Percentiles rank a stretch among this genome's conserved stretches.
These are phyloP conservation scores for Podila clonocystis DNA, from an alignment of 192 early-diverging fungal genomes.

Conservation along the genomic window DNA sequence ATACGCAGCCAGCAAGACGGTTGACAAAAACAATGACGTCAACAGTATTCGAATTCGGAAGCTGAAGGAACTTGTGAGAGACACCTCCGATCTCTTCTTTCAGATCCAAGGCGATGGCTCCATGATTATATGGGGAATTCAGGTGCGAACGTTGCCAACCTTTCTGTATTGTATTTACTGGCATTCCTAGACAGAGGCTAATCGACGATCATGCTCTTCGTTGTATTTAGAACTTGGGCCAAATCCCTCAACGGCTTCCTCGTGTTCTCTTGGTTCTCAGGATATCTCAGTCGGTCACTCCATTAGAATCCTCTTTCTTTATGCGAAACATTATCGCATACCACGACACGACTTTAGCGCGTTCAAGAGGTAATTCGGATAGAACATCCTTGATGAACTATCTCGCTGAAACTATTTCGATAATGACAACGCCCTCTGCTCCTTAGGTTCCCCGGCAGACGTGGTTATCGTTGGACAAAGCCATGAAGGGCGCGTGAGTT, in stretches of 20 bases:
- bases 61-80: conserved; percentile 68
- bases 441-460: conserved; percentile 61
- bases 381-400: background rate
- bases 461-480: conserved; percentile 68
- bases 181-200: too few relatives aligned
- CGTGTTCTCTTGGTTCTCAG: conserved; percentile 74
- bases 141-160: conserved; percentile 54
- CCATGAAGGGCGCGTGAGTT: conserved; percentile 68
- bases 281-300: conserved; percentile 61
- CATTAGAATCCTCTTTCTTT: conserved; percentile 69
- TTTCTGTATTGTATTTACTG: background rate
- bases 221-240: conserved; percentile 64
- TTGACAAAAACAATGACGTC: conserved; percentile 46
- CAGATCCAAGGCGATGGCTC: conserved; percentile 76
- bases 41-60: conserved; percentile 55
- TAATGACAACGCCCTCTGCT: background rate
- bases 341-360: conserved; percentile 51
- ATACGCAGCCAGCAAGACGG: conserved; percentile 36
- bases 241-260: conserved; percentile 69
- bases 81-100: conserved; percentile 83
- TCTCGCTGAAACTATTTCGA: background rate
- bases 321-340: conserved; percentile 56
- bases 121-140: conserved; percentile 82
- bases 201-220: too few relatives aligned
- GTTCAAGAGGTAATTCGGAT: conserved; percentile 39